A percentile compares a stretch with the other conserved stretches of the same genome.
These are phyloP conservation scores for Leccinum obscurum DNA, from an alignment of 768 basidiomycete species.

Conservation along the genomic window DNA sequence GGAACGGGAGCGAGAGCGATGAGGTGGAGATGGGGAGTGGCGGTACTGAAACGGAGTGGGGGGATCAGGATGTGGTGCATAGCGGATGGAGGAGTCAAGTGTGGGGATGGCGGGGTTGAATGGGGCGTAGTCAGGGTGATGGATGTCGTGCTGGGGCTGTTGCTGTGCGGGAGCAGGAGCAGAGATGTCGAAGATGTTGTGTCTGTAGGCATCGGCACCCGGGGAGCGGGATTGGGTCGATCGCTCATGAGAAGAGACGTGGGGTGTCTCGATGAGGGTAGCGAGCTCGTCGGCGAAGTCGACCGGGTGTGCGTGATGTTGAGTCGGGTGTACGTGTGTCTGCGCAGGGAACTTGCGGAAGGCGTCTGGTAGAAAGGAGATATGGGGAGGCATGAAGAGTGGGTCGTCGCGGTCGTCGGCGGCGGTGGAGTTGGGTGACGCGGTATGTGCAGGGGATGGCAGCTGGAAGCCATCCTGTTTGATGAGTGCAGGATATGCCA, in stretches of 20 bases:
- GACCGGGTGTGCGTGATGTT: conserved; percentile 30
- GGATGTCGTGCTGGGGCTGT: conserved; percentile 27
- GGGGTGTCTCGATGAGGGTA: conserved; percentile 47
- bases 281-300: conserved; percentile 74
- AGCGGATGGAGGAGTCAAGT: conserved; percentile 52
- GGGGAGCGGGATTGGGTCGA: conserved; percentile 43
- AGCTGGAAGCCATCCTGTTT: conserved; percentile 77
- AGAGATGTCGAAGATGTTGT: conserved; percentile 67
- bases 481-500: conserved; percentile 38
- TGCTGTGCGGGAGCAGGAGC: conserved; percentile 41
- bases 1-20: conserved; percentile 49
- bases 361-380: conserved; percentile 51
- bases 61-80: conserved; percentile 44
- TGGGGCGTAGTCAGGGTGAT: conserved; percentile 36
- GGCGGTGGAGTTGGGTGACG: conserved; percentile 30
- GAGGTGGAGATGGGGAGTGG: conserved; percentile 31
- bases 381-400: conserved; percentile 47
- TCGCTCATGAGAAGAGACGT: conserved; percentile 40
- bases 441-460: conserved; percentile 43
- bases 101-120: conserved; percentile 54
- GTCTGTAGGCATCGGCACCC: conserved; percentile 44
- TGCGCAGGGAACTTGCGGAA: conserved; percentile 51
- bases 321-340: conserved; percentile 14
- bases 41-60: conserved; percentile 25
- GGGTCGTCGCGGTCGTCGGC: conserved; percentile 30